Percentiles rank a stretch among this genome's conserved stretches.
These are phyloP conservation scores for Ammopiptanthus mongolicus DNA, from an alignment of 306 rosid species.

Conservation along the genomic window DNA sequence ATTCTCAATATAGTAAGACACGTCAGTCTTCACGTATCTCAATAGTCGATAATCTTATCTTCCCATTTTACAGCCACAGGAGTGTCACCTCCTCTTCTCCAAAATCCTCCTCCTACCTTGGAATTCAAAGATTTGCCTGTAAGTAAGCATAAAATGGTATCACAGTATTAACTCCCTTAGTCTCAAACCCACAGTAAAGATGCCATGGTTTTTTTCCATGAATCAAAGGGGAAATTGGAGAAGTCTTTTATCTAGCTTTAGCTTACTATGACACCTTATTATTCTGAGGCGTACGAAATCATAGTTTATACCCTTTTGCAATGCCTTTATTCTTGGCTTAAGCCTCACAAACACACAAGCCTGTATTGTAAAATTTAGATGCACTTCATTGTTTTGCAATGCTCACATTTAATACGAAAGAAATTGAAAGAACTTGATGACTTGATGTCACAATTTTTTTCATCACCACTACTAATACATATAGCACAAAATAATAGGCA, in stretches of 20 bases:
- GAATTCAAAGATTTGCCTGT: constrained; percentile 16
- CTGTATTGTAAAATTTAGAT: constrained; percentile 38
- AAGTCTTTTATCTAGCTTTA: constrained; percentile 61
- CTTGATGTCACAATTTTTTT: no score
- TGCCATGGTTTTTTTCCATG: constrained; percentile 85
- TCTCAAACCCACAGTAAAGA: constrained; percentile 84
- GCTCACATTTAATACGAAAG: no score
- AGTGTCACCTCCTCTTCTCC: constrained; percentile 91
- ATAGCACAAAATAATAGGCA: no score
- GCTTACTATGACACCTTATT: constrained; percentile 67
- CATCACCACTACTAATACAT: no score
- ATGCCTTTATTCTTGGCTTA: constrained; percentile 37
- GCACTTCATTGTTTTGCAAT: constrained; percentile 1
- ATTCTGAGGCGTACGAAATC: constrained; percentile 53
- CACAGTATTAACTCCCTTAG: constrained; percentile 51
- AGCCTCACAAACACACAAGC: constrained; percentile 61
- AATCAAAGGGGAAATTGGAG: constrained; percentile 41
- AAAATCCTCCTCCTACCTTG: constrained; percentile 85
- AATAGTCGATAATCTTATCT: constrained; percentile 65
- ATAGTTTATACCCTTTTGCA: constrained; percentile 33
- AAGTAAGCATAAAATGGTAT: not conserved
- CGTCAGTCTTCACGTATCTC: constrained; percentile 95
- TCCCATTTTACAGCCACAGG: constrained; percentile 86
- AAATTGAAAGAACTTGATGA: no score
- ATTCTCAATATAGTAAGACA: constrained; percentile 1